phyloP scores from a whole-genome alignment of 1,284 basidiomycete genomes.

The Ustilago shanxiensis region DNA sequence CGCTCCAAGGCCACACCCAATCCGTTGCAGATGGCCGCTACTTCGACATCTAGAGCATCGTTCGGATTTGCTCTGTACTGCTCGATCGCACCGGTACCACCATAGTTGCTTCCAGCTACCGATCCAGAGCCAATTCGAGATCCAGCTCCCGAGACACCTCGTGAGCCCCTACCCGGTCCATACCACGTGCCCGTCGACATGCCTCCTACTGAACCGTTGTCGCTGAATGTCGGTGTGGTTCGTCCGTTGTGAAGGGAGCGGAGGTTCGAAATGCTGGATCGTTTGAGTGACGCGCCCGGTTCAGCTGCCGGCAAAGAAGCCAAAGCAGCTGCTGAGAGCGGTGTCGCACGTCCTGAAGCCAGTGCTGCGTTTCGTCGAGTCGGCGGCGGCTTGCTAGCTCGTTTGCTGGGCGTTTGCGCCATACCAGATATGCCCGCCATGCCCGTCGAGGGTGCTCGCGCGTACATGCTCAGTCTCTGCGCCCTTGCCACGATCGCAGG shows the following conservation, averaged over 20 bases:
- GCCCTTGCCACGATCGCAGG: constrained; percentile 61
- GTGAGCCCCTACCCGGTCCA: constrained; percentile 19
- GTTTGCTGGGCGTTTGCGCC: constrained; percentile 27
- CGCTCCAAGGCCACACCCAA: constrained; percentile 81
- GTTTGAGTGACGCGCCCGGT: constrained; percentile 33
- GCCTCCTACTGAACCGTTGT: constrained; percentile 49
- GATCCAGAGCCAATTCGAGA: constrained; percentile 35
- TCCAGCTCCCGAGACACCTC: constrained; percentile 31
- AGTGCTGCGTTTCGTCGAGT: constrained; percentile 35
- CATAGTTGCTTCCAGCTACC: constrained; percentile 43
- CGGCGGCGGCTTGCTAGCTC: constrained; percentile 62
- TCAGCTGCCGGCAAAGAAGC: constrained; percentile 58
- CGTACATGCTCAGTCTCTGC: constrained; percentile 60
- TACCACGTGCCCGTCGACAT: constrained; percentile 51
- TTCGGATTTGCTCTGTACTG: constrained; percentile 80
- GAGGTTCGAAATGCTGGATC: constrained; percentile 57
- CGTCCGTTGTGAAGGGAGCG: constrained; percentile 45
- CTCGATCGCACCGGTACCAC: constrained; percentile 40
- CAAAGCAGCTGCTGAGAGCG: constrained; percentile 61
- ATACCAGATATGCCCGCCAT: constrained; percentile 30
- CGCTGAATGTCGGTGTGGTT: constrained; percentile 57
- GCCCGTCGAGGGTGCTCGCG: constrained; percentile 47
- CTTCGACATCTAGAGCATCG: constrained; percentile 84
- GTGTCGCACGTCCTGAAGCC: constrained; percentile 55
- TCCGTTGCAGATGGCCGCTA: constrained; percentile 81